Conservation (phyloP, 129 eudicot species). For the Lonicera japonica region DNA sequence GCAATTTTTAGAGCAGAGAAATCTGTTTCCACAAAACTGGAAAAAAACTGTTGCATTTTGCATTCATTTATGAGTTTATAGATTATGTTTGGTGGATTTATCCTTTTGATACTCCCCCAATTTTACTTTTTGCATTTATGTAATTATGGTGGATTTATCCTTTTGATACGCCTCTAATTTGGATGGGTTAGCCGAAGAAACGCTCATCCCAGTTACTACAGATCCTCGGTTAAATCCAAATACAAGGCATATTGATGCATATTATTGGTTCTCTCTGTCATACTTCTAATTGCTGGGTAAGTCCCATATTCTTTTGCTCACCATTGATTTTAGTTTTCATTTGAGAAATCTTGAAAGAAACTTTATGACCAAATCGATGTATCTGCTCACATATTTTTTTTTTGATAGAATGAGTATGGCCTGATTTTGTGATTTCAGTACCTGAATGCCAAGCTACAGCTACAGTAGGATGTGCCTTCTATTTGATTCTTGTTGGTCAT, state of each 20-base stretch:
- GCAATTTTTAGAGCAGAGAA: too few species aligned
- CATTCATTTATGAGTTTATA: too few species aligned
- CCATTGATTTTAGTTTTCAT: background rate
- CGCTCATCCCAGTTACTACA: constrained; percentile 32
- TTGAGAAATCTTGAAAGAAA: background rate
- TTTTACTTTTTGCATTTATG: too few species aligned
- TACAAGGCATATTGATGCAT: constrained; percentile 55
- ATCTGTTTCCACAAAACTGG: too few species aligned
- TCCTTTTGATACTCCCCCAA: too few species aligned
- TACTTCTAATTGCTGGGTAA: constrained; percentile 42
- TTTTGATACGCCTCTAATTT: constrained; percentile 60
- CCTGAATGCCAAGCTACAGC: too few species aligned
- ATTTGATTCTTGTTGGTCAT: too few species aligned
- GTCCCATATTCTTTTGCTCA: background rate
- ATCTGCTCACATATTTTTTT: background rate
- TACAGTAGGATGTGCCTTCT: too few species aligned
- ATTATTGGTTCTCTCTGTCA: constrained; percentile 35
- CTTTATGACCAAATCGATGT: background rate
- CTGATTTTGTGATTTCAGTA: constrained; percentile 55
- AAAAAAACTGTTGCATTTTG: too few species aligned
- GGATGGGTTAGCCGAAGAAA: constrained; percentile 42
- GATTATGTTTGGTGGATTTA: too few species aligned
- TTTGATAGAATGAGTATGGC: constrained; percentile 43
- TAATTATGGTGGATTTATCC: constrained; percentile 60
- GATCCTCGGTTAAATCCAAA: constrained; percentile 37